phyloP scores from a whole-genome alignment of 2,329 filamentous ascomycete genomes.

The Diaporthe destruens region DNA sequence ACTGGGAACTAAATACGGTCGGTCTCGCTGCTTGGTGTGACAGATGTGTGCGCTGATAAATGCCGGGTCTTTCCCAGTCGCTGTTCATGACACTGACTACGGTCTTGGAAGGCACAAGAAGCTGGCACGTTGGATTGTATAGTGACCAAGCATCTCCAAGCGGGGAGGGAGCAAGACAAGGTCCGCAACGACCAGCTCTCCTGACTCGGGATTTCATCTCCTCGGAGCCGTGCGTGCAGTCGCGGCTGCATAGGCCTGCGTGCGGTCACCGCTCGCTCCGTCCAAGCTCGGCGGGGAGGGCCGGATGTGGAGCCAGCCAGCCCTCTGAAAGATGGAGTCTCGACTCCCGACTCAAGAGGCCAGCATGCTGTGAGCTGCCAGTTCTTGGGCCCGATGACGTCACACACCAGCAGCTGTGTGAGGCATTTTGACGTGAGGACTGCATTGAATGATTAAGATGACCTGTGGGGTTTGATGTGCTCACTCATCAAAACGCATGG shows the following conservation, averaged over 20 bases:
- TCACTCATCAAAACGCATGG: slow-evolving; percentile 5
- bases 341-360: slow-evolving; percentile 18
- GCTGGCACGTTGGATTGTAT: background rate
- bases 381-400: slow-evolving; percentile 23
- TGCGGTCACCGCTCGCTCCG: slow-evolving; percentile 20
- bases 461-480: slow-evolving; percentile 6
- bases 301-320: slow-evolving; percentile 7
- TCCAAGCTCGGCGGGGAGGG: slow-evolving; percentile 17
- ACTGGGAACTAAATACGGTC: background rate
- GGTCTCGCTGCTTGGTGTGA: background rate
- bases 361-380: slow-evolving; percentile 6
- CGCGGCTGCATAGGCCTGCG: slow-evolving; percentile 8
- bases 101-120: background rate
- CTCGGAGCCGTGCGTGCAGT: background rate
- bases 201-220: slow-evolving; percentile 9
- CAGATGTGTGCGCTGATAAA: too few relatives aligned
- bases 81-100: too few relatives aligned
- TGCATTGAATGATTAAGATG: slow-evolving; percentile 19
- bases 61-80: too few relatives aligned
- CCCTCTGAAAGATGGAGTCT: slow-evolving; percentile 6
- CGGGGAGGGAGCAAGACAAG: background rate
- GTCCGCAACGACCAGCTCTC: background rate
- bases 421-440: slow-evolving; percentile 23
- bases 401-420: slow-evolving; percentile 1
- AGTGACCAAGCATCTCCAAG: background rate